Base-by-base conservation (phyloP, 768 basidiomycete species). In the Hygrocybe punicea region DNA sequence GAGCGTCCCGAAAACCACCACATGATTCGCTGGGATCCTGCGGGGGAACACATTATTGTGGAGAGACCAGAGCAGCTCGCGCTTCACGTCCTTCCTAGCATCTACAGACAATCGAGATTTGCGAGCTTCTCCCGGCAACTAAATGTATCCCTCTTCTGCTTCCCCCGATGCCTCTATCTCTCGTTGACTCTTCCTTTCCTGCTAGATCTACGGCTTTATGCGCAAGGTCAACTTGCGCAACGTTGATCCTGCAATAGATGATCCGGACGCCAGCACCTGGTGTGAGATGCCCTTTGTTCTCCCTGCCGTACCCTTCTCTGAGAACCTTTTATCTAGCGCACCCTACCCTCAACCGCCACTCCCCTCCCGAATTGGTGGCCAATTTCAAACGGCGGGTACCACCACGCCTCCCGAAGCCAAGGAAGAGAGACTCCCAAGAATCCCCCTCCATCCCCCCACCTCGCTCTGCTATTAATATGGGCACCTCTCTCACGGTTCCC, bases 91-190 rank as follows among this genome's bases (percentile, higher is more conserved):
- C 85, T 97, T 61, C 93, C 94, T 51, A 87, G 87, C 66, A 88
- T 97, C 53, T 97, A 97, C 74, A 87, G 93, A 69, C 93, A 97
- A 83, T 95, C 91, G 69, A 83, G 93, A 77, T 97, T 97, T 71
- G 94, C 94, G 51, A 91, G 89, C 82, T 97, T 96, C 82, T 95
- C 93, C 64, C 85, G 93, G 75, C 93, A 97, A 82, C 85, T 97
- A 70, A 97, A 97, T 77, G 93, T 96, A 67, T 60, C 85, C 82
- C 69, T 63, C 63, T 67, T 62, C 63, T 62, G 67, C 62, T 66
- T 66, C 65, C 67, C 68, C 50, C 60, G 60, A 52, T 60, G 56
- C 45, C 60, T 60, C 57, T 68, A 65, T 55, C 63, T 65, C 60
- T 56, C 52, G 45, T 47, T 52, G 16, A 13, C 51, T 17, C 23